Evolutionary conservation across 148 eudicot species (phyloP), one percentile per base, ranked within the genome.

Genomic region (Rhododendron ferrugineum): DNA sequence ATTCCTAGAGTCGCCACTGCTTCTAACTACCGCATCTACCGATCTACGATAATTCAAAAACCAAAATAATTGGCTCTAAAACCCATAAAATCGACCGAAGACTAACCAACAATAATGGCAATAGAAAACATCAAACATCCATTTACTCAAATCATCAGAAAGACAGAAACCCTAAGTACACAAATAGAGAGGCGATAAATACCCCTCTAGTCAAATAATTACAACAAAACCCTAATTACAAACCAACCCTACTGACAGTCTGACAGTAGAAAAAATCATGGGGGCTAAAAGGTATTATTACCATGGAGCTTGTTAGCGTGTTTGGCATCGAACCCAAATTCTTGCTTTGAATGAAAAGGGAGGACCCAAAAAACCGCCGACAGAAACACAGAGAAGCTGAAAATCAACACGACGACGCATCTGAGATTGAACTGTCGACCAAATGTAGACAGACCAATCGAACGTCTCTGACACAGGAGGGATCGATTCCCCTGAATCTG

Each of bases 251-350:
- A 58, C 64, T 50, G 3, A 58, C 62, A 5, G 64, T 50, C 40
- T 37, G 40, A 37, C 42, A 40, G 7, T 40, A 40, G 10, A 0
- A 50, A 58, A 58, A 22, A 58, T 22, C n/a, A 20, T 7, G 10
- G 64, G 62, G 64, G n/a, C 4, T 16, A 20, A 22, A 50, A 50
- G 54, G 54, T 50, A 13, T 50, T 13, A 50, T 42, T 84, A 90
- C 92, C 92, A 14, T 83, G 54, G 58, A 28, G 84, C 88, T 87
- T 89, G 87, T 87, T 84, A 7, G 83, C 81, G 4, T 54, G 83
- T 37, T 74, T 83, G 11, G 92, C 92, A 86, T 91, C 92, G 70
- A 87, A 91, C 47, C 87, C 89, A 62, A 70, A 22, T 28, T 6
- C 4, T 64, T 54, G 52, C 1, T 28, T 76, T 26, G 80, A 40